Base-by-base conservation (phyloP, 176 grass and related monocot genomes). In the Pontederia crassipes region DNA sequence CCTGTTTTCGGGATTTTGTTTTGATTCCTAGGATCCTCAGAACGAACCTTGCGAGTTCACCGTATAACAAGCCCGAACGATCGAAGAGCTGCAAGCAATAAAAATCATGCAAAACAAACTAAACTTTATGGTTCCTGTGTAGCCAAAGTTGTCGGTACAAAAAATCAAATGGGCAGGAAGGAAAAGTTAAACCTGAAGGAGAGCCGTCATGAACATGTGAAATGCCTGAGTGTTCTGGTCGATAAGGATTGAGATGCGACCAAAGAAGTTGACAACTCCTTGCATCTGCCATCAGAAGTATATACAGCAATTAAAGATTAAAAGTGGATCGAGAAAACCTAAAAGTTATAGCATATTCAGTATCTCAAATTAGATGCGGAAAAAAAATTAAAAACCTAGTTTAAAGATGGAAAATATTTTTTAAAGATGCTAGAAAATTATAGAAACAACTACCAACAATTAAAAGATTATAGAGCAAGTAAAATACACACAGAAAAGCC, bases 141-240 rank as follows among this genome's bases (percentile, higher is more conserved):
- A 24, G 20, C 20, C 20, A 24, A 24, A 24, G 20, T 24, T 24
- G 20, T 24, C 20, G 7, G 67, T 69, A 9, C 9, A 9, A 40
- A 12, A 29, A 45, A 35, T 8, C 35, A 8, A 15, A 10, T 52
- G 16, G 17, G 18, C 59, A n/a, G 9, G 0, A 10, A 61, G 9
- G 46, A 2, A 62, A 49, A 15, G 55, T 3, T 2, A 75, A 75
- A 95, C 86, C 86, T 86, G 80, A 77, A 89, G 74, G 77, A 95
- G 84, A 63, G 90, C 74, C 62, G 74, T 70, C 54, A 89, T 89
- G 64, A 95, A 86, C 58, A 89, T 74, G 77, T 95, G 88, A 55
- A 89, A 95, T 77, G 86, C 90, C 4, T 95, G 90, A 12, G 80
- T 89, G 65, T 95, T 95, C 75, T 89, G 90, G 64, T 89, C 90